A percentile compares a stretch with the other conserved stretches of the same genome.
Evolutionary conservation across 2,329 filamentous ascomycete species (phyloP).

Genomic region (Penicillium sp.): DNA sequence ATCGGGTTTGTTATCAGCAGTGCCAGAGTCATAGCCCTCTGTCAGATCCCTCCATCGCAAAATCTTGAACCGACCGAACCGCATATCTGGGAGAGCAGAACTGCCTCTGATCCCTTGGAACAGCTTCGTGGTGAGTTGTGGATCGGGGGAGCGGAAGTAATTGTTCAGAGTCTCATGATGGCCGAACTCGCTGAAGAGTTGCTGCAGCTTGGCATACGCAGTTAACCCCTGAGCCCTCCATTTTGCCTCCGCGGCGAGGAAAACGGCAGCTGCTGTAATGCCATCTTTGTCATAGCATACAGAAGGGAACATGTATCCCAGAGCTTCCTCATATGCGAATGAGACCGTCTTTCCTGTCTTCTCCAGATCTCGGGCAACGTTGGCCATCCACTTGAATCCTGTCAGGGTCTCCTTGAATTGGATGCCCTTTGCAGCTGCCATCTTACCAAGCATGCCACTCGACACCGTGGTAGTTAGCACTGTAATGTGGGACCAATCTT

Average conservation of each 20-base stretch:
- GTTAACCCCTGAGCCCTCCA: slow-evolving; percentile 54
- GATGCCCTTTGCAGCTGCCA: slow-evolving; percentile 55
- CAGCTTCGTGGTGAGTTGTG: slow-evolving; percentile 50
- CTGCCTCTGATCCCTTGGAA: slow-evolving; percentile 54
- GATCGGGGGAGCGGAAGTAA: slow-evolving; percentile 58
- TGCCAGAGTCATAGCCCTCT: slow-evolving; percentile 56
- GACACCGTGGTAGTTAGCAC: slow-evolving; percentile 63
- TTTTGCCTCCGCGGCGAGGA: slow-evolving; percentile 53
- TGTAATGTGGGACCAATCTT: slow-evolving; percentile 43
- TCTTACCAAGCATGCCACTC: slow-evolving; percentile 58
- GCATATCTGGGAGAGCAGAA: slow-evolving; percentile 42
- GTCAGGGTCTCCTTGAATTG: slow-evolving; percentile 60
- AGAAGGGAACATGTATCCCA: slow-evolving; percentile 63
- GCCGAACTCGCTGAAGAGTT: slow-evolving; percentile 56
- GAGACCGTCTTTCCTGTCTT: slow-evolving; percentile 49
- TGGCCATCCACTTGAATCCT: slow-evolving; percentile 66
- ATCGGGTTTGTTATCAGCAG: slow-evolving; percentile 49
- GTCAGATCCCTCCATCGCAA: slow-evolving; percentile 61
- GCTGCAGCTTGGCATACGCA: slow-evolving; percentile 54
- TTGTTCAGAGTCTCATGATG: slow-evolving; percentile 62
- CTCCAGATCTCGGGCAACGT: slow-evolving; percentile 54
- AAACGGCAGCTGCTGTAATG: slow-evolving; percentile 57
- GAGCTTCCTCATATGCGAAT: slow-evolving; percentile 63
- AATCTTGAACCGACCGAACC: slow-evolving; percentile 52
- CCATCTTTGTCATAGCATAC: slow-evolving; percentile 64